Evolutionary conservation across 106 monocot genomes (phyloP).

Genomic region (Xerophyta viscosa): DNA sequence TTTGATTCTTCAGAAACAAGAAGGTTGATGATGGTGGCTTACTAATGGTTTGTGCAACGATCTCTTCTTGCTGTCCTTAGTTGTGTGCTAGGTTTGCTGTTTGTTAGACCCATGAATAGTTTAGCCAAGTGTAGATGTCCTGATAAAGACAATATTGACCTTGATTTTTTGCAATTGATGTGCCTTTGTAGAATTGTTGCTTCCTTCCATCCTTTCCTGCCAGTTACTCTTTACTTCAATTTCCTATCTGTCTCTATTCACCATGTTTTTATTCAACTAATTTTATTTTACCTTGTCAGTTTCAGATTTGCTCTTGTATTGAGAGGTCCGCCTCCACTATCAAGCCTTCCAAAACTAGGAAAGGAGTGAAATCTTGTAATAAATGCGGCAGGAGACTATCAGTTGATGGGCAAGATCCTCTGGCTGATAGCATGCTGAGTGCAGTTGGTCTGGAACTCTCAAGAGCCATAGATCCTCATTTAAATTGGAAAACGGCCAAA

Average conservation of each 20-base stretch:
- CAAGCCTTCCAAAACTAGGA: constrained; percentile 16
- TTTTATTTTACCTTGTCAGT: constrained; percentile 23
- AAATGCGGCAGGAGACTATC: constrained; percentile 41
- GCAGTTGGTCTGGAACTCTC: constrained; percentile 40
- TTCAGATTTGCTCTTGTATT: constrained; percentile 43
- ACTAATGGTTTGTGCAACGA: not conserved
- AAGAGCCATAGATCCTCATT: constrained; percentile 42
- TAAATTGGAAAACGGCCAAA: constrained; percentile 56
- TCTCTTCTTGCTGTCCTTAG: not conserved
- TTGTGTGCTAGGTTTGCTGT: not conserved
- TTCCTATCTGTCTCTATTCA: not conserved
- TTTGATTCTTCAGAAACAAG: not conserved
- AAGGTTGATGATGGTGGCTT: not conserved
- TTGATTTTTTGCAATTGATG: too few species aligned
- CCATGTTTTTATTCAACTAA: not conserved
- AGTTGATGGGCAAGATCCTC: constrained; percentile 19
- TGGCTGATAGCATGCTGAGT: constrained; percentile 45
- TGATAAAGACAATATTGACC: too few species aligned
- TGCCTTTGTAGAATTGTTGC: too few species aligned
- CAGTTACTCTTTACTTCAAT: not conserved
- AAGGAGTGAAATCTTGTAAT: constrained; percentile 39
- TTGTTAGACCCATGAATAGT: not conserved
- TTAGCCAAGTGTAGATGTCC: not conserved
- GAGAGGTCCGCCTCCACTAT: constrained; percentile 23
- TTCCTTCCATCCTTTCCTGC: too few species aligned